Conservation (phyloP, 441 rosid species). For the Euphorbia schlechtendalii region DNA sequence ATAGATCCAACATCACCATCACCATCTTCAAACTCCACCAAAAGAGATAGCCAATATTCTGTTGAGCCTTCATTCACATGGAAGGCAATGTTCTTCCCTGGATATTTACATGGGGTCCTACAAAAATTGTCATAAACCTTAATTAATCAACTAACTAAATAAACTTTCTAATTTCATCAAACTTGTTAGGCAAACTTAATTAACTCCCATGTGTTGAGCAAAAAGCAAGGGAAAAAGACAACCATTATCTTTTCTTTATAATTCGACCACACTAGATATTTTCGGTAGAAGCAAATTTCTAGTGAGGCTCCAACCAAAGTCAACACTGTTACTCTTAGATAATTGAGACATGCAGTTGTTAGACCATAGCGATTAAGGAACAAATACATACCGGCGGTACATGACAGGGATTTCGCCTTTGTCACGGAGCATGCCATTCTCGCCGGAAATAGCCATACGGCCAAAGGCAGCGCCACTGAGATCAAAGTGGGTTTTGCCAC, state of each 20-base stretch:
- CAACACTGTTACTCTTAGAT: not conserved
- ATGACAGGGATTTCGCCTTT: constrained; percentile 68
- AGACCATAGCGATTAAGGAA: no score
- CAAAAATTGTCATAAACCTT: not conserved
- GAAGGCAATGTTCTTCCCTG: constrained; percentile 75
- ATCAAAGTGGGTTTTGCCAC: constrained; percentile 68
- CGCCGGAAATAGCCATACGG: constrained; percentile 75
- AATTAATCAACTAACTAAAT: not conserved
- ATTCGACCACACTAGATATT: not conserved
- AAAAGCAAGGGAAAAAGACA: not conserved
- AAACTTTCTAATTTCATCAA: not conserved
- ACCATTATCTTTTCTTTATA: not conserved
- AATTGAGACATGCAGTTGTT: not conserved
- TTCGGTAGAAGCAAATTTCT: not conserved
- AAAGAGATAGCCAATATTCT: constrained; percentile 70
- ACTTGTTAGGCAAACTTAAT: not conserved
- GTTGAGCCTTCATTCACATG: constrained; percentile 89
- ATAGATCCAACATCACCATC: constrained; percentile 95
- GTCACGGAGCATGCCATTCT: constrained; percentile 63
- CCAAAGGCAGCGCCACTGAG: constrained; percentile 94
- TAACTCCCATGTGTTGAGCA: not conserved
- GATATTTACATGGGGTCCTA: constrained; percentile 84
- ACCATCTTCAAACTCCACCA: constrained; percentile 86
- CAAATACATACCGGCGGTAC: constrained; percentile 57
- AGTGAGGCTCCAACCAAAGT: not conserved